These are phyloP conservation scores for Termitomyces sp. DNA, from an alignment of 768 basidiomycete genomes.

Conservation along the genomic window DNA sequence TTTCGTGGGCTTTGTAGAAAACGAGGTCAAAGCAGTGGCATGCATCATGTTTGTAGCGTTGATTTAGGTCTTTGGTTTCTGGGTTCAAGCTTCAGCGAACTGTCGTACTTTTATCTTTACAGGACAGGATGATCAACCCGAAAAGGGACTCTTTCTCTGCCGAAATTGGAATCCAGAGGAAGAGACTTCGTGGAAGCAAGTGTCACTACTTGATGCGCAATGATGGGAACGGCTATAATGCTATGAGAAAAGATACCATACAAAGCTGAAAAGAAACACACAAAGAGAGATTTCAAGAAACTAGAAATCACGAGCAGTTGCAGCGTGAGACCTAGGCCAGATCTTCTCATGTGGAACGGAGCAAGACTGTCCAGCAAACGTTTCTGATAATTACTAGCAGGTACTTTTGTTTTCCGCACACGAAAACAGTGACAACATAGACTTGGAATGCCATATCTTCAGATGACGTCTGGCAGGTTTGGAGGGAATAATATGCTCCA, in stretches of 20 bases:
- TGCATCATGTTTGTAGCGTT: slow-evolving; percentile 15
- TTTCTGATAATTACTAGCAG: no score
- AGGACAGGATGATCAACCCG: not conserved
- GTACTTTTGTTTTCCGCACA: no score
- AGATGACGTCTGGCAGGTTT: no score
- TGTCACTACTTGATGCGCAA: not conserved
- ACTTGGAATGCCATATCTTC: no score
- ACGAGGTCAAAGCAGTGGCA: slow-evolving; percentile 34
- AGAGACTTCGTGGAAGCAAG: not conserved
- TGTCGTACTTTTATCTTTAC: not conserved
- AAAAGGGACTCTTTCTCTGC: not conserved
- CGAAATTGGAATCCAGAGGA: not conserved
- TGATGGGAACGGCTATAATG: not conserved
- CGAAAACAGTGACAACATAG: no score
- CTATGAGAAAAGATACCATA: not conserved
- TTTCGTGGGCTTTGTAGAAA: slow-evolving; percentile 29
- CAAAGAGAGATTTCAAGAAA: not conserved
- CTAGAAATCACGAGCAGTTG: not conserved
- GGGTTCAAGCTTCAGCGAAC: not conserved
- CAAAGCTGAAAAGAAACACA: not conserved
- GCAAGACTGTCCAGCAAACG: no score
- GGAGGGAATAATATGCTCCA: no score
- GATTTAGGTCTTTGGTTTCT: not conserved
- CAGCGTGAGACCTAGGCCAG: not conserved
- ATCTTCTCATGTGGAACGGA: no score